A percentile compares a stretch with the other conserved stretches of the same genome.
These are phyloP conservation scores for Roridomyces roridus DNA, from an alignment of 768 basidiomycete genomes.

Conservation along the genomic window DNA sequence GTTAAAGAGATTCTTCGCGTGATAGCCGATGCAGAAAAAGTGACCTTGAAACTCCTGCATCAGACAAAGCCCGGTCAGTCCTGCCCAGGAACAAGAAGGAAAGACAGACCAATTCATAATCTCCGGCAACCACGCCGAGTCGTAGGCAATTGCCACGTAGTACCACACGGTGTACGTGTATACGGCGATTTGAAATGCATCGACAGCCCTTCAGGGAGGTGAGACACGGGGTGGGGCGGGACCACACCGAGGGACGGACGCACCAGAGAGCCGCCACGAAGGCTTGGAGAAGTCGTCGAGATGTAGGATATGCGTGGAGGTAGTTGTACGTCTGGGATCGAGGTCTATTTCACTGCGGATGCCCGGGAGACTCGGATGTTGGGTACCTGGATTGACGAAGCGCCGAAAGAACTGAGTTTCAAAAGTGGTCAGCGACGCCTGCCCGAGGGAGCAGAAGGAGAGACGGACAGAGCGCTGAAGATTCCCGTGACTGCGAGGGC, in stretches of 20 bases:
- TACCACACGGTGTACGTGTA: conserved; percentile 16
- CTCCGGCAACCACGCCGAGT: conserved; percentile 9
- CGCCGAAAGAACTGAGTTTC: conserved; percentile 5
- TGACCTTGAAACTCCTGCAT: conserved; percentile 13
- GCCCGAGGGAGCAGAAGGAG: no score
- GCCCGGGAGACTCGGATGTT: background rate
- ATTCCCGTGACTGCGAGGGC: conserved; percentile 6
- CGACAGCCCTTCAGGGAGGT: background rate
- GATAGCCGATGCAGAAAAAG: no score
- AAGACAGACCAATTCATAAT: conserved; percentile 15
- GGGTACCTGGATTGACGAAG: conserved; percentile 2
- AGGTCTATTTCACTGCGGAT: no score
- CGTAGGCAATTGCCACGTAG: conserved; percentile 3
- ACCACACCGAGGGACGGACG: no score
- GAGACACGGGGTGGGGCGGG: no score
- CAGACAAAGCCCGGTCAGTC: no score
- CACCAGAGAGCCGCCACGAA: conserved; percentile 1
- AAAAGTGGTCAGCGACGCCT: background rate
- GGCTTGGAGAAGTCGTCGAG: background rate
- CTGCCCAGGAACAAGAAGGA: background rate
- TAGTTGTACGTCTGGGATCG: conserved; percentile 17
- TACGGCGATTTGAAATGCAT: conserved; percentile 5
- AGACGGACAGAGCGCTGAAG: conserved; percentile 8
- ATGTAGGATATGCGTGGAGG: conserved; percentile 1
- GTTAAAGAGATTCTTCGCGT: background rate